Percentiles rank a stretch among this genome's conserved stretches.
phyloP scores from a whole-genome alignment of 2,329 filamentous ascomycete species.

The Xylaria sp. region DNA sequence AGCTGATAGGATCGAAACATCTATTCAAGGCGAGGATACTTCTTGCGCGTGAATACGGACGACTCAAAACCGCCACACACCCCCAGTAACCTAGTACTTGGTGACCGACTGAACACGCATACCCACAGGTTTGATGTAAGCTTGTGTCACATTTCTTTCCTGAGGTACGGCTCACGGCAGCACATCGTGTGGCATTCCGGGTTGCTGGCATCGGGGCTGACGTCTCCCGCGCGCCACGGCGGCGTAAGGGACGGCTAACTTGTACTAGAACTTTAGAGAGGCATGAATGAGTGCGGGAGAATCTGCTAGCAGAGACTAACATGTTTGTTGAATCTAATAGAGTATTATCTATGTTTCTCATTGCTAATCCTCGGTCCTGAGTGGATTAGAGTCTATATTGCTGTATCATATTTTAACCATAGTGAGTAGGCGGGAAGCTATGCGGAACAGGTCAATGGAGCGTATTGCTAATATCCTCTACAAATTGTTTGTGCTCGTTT shows the following conservation, averaged over 20 bases:
- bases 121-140: background rate
- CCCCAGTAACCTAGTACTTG: constrained; percentile 7
- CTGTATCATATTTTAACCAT: background rate
- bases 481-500: background rate
- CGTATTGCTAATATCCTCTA: too few relatives aligned
- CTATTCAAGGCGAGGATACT: constrained; percentile 13
- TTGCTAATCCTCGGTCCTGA: constrained; percentile 18
- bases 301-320: background rate
- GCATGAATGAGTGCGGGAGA: background rate
- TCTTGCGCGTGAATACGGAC: background rate
- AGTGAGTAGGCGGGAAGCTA: too few relatives aligned
- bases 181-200: constrained; percentile 23
- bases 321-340: constrained; percentile 4
- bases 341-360: background rate
- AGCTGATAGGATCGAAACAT: constrained; percentile 4
- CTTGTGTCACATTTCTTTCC: constrained; percentile 9
- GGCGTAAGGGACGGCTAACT: constrained; percentile 22
- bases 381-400: constrained; percentile 4
- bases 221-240: constrained; percentile 34
- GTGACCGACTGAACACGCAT: constrained; percentile 7
- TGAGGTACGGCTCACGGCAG: constrained; percentile 6
- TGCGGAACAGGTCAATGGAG: too few relatives aligned
- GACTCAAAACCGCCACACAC: background rate
- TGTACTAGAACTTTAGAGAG: background rate
- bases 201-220: constrained; percentile 37